Evolutionary conservation across 768 basidiomycete genomes (phyloP).

Genomic region (Lyophyllum shimeji): DNA sequence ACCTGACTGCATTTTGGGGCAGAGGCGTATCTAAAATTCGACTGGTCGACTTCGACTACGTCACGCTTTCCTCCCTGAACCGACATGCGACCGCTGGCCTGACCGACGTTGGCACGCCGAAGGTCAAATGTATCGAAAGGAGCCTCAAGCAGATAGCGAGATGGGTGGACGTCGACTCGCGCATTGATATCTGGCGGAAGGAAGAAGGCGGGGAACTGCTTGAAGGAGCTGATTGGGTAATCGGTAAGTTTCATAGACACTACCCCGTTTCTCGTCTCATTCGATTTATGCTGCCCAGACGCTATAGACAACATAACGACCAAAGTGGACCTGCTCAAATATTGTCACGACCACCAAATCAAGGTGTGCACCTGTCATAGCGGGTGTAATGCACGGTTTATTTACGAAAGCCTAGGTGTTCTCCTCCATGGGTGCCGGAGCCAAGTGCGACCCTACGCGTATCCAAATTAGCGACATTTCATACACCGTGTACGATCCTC

Average conservation of each 20-base stretch:
- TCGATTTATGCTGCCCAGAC: slow-evolving; percentile 45
- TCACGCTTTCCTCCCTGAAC: slow-evolving; percentile 92
- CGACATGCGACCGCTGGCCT: slow-evolving; percentile 88
- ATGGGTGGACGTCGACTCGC: slow-evolving; percentile 86
- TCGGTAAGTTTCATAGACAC: slow-evolving; percentile 48
- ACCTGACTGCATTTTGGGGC: slow-evolving; percentile 1
- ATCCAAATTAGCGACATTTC: slow-evolving; percentile 97
- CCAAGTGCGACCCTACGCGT: slow-evolving; percentile 92
- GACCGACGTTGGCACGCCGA: slow-evolving; percentile 92
- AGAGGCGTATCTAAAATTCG: slow-evolving; percentile 78
- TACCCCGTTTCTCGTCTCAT: background rate
- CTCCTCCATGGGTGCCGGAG: slow-evolving; percentile 95
- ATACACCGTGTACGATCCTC: slow-evolving; percentile 87
- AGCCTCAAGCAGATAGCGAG: slow-evolving; percentile 70
- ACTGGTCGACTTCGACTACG: slow-evolving; percentile 94
- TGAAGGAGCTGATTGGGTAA: slow-evolving; percentile 90
- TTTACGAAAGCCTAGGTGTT: slow-evolving; percentile 68
- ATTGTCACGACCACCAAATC: slow-evolving; percentile 78
- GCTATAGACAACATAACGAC: slow-evolving; percentile 98
- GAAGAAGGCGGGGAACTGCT: slow-evolving; percentile 74
- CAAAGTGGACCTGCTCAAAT: slow-evolving; percentile 90
- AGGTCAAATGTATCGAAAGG: slow-evolving; percentile 77
- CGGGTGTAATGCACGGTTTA: slow-evolving; percentile 1
- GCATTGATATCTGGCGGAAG: slow-evolving; percentile 84
- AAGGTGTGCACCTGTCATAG: slow-evolving; percentile 53